Evolutionary conservation across 2,329 filamentous ascomycete genomes (phyloP).

Genomic region (Claviceps quebecensis): DNA sequence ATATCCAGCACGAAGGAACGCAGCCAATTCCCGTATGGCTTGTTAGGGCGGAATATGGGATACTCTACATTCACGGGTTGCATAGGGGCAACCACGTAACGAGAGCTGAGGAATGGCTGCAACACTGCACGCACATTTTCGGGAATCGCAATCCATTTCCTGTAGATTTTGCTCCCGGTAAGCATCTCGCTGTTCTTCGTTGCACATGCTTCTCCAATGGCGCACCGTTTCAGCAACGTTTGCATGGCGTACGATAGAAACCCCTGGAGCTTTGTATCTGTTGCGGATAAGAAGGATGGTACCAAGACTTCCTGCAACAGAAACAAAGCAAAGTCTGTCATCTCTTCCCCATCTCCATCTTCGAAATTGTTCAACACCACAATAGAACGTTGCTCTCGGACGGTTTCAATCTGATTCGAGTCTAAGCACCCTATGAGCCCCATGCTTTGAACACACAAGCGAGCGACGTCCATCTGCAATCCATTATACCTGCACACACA

Average conservation of each 20-base stretch:
- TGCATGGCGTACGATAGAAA: slow-evolving; percentile 94
- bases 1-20: slow-evolving; percentile 69
- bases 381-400: slow-evolving; percentile 67
- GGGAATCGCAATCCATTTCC: slow-evolving; percentile 66
- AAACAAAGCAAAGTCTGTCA: slow-evolving; percentile 72
- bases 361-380: slow-evolving; percentile 81
- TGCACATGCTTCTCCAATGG: slow-evolving; percentile 46
- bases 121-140: slow-evolving; percentile 66
- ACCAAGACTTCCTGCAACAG: slow-evolving; percentile 79
- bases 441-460: slow-evolving; percentile 66
- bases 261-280: slow-evolving; percentile 74
- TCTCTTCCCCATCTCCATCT: slow-evolving; percentile 59
- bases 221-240: slow-evolving; percentile 66
- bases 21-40: slow-evolving; percentile 70
- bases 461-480: slow-evolving; percentile 50
- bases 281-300: slow-evolving; percentile 80
- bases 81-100: slow-evolving; percentile 58
- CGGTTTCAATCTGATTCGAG: slow-evolving; percentile 72
- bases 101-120: slow-evolving; percentile 77
- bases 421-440: slow-evolving; percentile 87
- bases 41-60: slow-evolving; percentile 59
- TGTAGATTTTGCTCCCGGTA: slow-evolving; percentile 46
- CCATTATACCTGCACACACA: slow-evolving; percentile 69
- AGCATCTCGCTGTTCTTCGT: slow-evolving; percentile 23
- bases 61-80: slow-evolving; percentile 46